phyloP scores from a whole-genome alignment of 164 flowering plant genomes.

The Macadamia tetraphylla region DNA sequence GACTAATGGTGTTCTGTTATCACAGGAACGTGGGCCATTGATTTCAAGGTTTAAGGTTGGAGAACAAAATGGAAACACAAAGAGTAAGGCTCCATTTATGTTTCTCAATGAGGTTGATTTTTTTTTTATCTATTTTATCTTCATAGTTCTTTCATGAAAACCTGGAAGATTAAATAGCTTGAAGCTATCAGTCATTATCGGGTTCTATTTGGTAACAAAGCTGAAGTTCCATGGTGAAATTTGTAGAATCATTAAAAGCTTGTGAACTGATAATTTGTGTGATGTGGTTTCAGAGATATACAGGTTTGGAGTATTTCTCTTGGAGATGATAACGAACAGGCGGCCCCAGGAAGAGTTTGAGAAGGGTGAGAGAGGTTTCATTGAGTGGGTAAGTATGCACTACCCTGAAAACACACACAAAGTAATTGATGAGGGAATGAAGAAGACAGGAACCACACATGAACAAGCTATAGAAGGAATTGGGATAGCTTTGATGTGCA shows the following conservation, averaged over 20 bases:
- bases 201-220: too few relatives aligned
- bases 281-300: constrained; percentile 23
- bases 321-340: constrained; percentile 44
- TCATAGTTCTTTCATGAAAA: too few relatives aligned
- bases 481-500: constrained; percentile 44
- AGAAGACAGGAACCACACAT: constrained; percentile 18
- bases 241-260: too few relatives aligned
- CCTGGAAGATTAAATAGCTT: too few relatives aligned
- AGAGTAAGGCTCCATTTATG: constrained; percentile 10
- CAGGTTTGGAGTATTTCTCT: constrained; percentile 42
- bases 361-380: constrained; percentile 26
- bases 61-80: constrained; percentile 19
- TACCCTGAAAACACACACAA: constrained; percentile 31
- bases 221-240: too few relatives aligned
- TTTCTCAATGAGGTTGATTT: neutral
- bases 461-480: constrained; percentile 36
- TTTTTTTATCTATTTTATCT: too few relatives aligned
- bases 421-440: constrained; percentile 40
- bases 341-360: constrained; percentile 27
- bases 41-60: constrained; percentile 43
- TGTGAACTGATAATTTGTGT: too few relatives aligned
- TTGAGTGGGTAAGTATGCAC: constrained; percentile 34
- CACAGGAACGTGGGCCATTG: constrained; percentile 36
- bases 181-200: too few relatives aligned
- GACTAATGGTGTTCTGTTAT: constrained; percentile 32